phyloP scores from a whole-genome alignment of 345 rosid species.

The Erucastrum elatum region DNA sequence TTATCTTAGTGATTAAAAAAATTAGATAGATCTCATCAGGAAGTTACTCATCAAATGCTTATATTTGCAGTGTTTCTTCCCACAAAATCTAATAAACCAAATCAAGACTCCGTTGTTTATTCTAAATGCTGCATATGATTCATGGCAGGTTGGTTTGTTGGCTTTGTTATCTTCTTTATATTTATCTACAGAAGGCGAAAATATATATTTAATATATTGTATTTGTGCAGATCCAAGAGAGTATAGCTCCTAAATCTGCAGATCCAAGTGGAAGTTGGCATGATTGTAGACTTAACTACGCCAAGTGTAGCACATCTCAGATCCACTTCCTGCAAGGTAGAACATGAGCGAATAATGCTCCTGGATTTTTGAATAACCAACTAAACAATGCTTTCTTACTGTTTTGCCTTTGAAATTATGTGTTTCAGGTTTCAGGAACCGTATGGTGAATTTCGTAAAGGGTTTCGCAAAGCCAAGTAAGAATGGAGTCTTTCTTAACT shows the following conservation, averaged over 20 bases:
- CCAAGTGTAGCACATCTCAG: constrained; percentile 31
- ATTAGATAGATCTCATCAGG: neutral
- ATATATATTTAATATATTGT: neutral
- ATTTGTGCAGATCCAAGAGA: constrained; percentile 35
- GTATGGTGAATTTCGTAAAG: constrained; percentile 36
- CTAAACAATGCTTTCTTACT: neutral
- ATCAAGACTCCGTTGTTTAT: constrained; percentile 40
- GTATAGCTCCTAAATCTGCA: constrained; percentile 40
- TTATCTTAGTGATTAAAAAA: neutral
- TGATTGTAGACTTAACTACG: constrained; percentile 39
- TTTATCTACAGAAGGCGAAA: neutral
- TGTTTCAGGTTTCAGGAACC: constrained; percentile 30
- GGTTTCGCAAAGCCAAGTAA: constrained; percentile 25
- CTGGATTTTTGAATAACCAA: constrained; percentile 6
- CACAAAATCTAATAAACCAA: constrained; percentile 37
- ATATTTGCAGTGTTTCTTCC: constrained; percentile 40
- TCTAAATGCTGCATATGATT: constrained; percentile 42
- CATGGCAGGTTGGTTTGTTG: constrained; percentile 38
- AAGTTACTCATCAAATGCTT: neutral
- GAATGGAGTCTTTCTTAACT: constrained; percentile 38
- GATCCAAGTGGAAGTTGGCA: constrained; percentile 41
- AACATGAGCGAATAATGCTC: constrained; percentile 10
- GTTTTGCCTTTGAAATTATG: neutral
- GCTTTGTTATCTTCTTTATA: neutral
- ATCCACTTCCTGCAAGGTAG: constrained; percentile 42